Conservation (phyloP, 2,329 filamentous ascomycete genomes). For the Aspergillus eucalypticola region DNA sequence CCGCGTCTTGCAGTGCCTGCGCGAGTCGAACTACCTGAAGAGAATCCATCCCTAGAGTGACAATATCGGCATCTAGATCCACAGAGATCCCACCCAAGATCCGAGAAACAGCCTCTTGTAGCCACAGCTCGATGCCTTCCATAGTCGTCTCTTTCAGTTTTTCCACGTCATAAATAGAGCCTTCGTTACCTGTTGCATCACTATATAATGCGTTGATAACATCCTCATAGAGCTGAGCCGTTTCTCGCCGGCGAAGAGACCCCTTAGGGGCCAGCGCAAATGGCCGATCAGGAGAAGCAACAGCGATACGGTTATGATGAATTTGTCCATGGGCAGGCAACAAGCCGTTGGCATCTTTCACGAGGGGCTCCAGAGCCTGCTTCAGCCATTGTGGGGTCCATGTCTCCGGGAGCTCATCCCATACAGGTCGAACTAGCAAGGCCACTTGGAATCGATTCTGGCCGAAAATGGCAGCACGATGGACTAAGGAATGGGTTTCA, state of each 20-base stretch:
- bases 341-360: conserved; percentile 45
- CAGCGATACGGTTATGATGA: conserved; percentile 41
- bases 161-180: not conserved
- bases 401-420: conserved; percentile 13
- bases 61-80: conserved; percentile 9
- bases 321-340: conserved; percentile 45
- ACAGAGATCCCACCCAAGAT: not conserved
- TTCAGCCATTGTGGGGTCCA: conserved; percentile 42
- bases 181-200: too few species aligned
- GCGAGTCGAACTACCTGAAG: conserved; percentile 9
- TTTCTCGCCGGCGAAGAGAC: conserved; percentile 6
- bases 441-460: conserved; percentile 35
- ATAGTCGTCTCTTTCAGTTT: not conserved
- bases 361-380: conserved; percentile 24
- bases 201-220: conserved; percentile 15
- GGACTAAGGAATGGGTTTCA: conserved; percentile 31
- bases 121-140: not conserved
- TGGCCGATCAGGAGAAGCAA: conserved; percentile 44
- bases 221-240: conserved; percentile 12
- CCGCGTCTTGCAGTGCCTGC: not conserved
- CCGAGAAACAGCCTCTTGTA: not conserved
- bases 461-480: conserved; percentile 35
- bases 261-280: conserved; percentile 50
- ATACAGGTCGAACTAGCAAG: conserved; percentile 39
- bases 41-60: conserved; percentile 16